These are phyloP conservation scores for Hortaea werneckii DNA, from an alignment of 2,329 filamentous ascomycete species.

Conservation along the genomic window DNA sequence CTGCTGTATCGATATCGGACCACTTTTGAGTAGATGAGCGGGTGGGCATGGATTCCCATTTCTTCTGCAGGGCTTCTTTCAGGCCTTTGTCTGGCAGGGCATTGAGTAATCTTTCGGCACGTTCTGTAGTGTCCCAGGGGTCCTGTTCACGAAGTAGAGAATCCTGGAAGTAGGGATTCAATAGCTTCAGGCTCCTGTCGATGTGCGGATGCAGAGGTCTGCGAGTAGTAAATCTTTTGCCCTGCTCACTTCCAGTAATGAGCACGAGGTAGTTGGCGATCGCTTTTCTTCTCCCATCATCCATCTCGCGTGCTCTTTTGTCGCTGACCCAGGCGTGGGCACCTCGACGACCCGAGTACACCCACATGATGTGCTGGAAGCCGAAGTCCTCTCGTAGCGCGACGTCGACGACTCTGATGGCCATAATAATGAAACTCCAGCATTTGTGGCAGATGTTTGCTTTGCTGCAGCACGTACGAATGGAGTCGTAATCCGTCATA, in stretches of 20 bases:
- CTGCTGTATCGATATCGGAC: slow-evolving; percentile 83
- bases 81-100: slow-evolving; percentile 73
- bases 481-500: slow-evolving; percentile 96
- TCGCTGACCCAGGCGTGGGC: slow-evolving; percentile 98
- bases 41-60: slow-evolving; percentile 78
- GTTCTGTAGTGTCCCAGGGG: slow-evolving; percentile 63
- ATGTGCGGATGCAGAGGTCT: slow-evolving; percentile 86
- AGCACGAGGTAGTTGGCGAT: slow-evolving; percentile 86
- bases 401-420: slow-evolving; percentile 82
- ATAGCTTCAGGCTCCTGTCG: slow-evolving; percentile 70
- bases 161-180: slow-evolving; percentile 73
- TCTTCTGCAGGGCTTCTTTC: slow-evolving; percentile 69
- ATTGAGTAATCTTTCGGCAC: slow-evolving; percentile 67
- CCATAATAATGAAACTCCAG: slow-evolving; percentile 97
- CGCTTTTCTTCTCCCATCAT: slow-evolving; percentile 74
- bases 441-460: slow-evolving; percentile 90
- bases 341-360: slow-evolving; percentile 93
- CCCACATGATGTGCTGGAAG: slow-evolving; percentile 95
- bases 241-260: slow-evolving; percentile 74
- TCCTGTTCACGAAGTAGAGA: slow-evolving; percentile 79
- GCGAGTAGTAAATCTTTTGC: slow-evolving; percentile 77
- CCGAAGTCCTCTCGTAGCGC: slow-evolving; percentile 90
- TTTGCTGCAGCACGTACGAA: slow-evolving; percentile 88
- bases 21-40: slow-evolving; percentile 75
- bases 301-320: slow-evolving; percentile 69